These are phyloP conservation scores for Myxozyma neglecta DNA, from an alignment of 805 yeast species.

Conservation along the genomic window DNA sequence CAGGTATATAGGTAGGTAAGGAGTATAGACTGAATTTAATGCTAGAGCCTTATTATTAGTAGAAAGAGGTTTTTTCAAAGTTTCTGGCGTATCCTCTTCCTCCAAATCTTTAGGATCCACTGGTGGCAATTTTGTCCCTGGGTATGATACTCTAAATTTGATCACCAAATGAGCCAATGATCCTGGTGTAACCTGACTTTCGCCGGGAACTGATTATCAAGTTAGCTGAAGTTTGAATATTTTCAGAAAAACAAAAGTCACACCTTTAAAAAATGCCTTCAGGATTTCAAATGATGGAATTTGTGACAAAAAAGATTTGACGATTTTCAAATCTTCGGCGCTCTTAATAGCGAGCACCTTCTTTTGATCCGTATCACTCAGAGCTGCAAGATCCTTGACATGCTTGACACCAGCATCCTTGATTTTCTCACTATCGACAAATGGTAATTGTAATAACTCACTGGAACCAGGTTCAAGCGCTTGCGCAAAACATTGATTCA, in stretches of 20 bases:
- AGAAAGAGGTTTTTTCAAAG: conserved; percentile 68
- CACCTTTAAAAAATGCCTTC: conserved; percentile 29
- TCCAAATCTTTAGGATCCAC: conserved; percentile 37
- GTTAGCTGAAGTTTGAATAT: not conserved
- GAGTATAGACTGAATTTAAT: conserved; percentile 66
- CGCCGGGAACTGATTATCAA: conserved; percentile 77
- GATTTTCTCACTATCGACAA: conserved; percentile 49
- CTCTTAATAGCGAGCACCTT: conserved; percentile 23
- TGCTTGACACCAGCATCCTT: not conserved
- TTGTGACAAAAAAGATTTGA: conserved; percentile 25
- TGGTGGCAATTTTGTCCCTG: conserved; percentile 45
- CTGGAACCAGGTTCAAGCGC: conserved; percentile 27
- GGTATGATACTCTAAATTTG: conserved; percentile 73
- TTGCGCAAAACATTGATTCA: conserved; percentile 27
- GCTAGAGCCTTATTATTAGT: conserved; percentile 67
- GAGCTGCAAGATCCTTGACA: conserved; percentile 6
- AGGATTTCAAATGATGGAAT: conserved; percentile 24
- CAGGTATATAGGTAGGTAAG: conserved; percentile 67
- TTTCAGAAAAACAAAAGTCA: not conserved
- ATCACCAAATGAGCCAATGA: conserved; percentile 73
- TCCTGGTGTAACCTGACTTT: conserved; percentile 62
- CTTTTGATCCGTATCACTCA: conserved; percentile 38
- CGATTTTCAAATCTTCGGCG: conserved; percentile 20
- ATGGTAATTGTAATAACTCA: conserved; percentile 73
- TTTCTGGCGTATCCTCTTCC: conserved; percentile 65